Conservation (phyloP, 1,284 basidiomycete genomes). For the Earliella scabrosa region DNA sequence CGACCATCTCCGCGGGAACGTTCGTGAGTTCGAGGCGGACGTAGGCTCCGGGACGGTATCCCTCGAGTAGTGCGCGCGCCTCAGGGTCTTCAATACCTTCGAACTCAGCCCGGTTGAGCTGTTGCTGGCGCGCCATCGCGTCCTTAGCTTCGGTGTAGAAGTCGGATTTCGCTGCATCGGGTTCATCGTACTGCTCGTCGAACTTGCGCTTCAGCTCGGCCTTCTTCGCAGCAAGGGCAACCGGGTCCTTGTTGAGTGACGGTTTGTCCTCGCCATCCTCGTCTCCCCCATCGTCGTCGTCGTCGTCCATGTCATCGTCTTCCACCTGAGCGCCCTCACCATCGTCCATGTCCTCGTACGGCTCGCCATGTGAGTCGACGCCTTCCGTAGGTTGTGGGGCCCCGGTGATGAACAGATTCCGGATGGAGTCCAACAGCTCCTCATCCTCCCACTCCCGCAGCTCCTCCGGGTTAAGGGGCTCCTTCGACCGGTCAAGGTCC, state of each 20-base stretch:
- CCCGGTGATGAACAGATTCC: conserved; percentile 92
- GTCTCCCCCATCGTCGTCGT: conserved; percentile 47
- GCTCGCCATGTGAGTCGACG: conserved; percentile 37
- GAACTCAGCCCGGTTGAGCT: conserved; percentile 89
- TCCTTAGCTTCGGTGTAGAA: conserved; percentile 95
- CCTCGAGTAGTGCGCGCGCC: conserved; percentile 85
- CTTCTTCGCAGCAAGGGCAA: conserved; percentile 84
- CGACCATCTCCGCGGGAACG: conserved; percentile 92
- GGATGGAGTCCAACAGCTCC: conserved; percentile 84
- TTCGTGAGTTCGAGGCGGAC: conserved; percentile 88
- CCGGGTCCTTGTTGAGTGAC: conserved; percentile 37
- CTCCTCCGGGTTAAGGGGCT: conserved; percentile 47
- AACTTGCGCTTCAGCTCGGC: conserved; percentile 93
- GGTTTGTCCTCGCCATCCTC: conserved; percentile 39
- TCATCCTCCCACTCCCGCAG: conserved; percentile 86
- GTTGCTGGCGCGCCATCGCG: conserved; percentile 86
- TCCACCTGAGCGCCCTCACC: conserved; percentile 39
- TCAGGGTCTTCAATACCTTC: conserved; percentile 74
- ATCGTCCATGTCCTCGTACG: conserved; percentile 39
- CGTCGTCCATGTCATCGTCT: conserved; percentile 41
- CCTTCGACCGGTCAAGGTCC: conserved; percentile 75
- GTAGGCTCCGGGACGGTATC: conserved; percentile 91
- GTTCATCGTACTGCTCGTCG: conserved; percentile 96
- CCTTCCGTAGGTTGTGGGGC: conserved; percentile 15
- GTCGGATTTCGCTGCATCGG: conserved; percentile 75